Base-by-base conservation (phyloP, 805 yeast species). In the Kluyveromyces siamensis region DNA sequence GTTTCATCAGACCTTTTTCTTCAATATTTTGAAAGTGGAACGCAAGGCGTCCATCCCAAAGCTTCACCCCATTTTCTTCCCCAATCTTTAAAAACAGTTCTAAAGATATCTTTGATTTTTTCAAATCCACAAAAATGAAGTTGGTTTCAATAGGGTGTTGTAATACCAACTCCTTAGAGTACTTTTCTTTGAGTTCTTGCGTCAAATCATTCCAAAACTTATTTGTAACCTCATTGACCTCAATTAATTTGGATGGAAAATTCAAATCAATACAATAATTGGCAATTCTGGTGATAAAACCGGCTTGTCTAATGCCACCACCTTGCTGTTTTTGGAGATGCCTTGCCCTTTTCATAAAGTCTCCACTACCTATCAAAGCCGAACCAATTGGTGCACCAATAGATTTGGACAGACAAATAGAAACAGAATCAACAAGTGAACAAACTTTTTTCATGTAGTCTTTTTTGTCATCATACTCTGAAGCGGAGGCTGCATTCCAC, bases 351-450 rank as follows among this genome's bases (percentile, higher is more conserved):
- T 68, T 63, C 48, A 85, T 81, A 54, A 77, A 71, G 27, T 65
- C 63, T 30, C 59, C 59, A 35, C 68, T 63, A 17, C 91, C 88
- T 37, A 85, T 93, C 40, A 87, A 71, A 1, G 86, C 78, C 10
- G 89, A 80, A 2, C 96, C 95, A 57, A 87, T 78, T 47, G 96
- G 95, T 1, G 95, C 95, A 47, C 93, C 93, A 50, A 87, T 68
- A 2, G 88, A 80, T 64, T 87, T 87, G 36, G 93, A 84, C 38
- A 87, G 67, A 62, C 96, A 87, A 41, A 87, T 70, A 14, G 90
- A 83, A 36, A 87, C 82, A 9, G 87, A 77, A 65, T 86, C 95
- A 61, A 86, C 86, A 52, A 77, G 69, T 49, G 71, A 63, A 56
- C 89, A 81, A 62, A 83, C 84, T 55, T 84, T 83, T 9, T 61